phyloP scores from a whole-genome alignment of 371 early-diverging fungal species.

The Actinomortierella wolfii region DNA sequence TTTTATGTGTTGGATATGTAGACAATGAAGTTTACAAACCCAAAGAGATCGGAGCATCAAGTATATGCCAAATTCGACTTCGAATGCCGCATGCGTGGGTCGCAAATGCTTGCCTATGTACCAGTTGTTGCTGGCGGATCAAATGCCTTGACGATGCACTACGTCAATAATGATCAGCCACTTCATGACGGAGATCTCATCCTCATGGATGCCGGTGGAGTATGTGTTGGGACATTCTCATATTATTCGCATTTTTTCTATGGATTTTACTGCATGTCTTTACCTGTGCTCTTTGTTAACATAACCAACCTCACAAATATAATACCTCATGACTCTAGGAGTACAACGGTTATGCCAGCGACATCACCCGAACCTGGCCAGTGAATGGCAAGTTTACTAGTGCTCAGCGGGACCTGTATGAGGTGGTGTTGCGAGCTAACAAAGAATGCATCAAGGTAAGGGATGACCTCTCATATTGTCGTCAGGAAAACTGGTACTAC shows the following conservation, averaged over 20 bases:
- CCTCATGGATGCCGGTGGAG: conserved; percentile 92
- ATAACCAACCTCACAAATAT: too few relatives aligned
- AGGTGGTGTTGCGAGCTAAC: conserved; percentile 84
- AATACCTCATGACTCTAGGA: too few relatives aligned
- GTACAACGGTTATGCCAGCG: conserved; percentile 87
- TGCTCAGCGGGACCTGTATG: conserved; percentile 85
- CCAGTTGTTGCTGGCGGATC: conserved; percentile 96
- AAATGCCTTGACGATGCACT: conserved; percentile 92
- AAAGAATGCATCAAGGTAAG: conserved; percentile 82
- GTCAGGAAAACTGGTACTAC: too few relatives aligned
- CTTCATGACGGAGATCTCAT: conserved; percentile 84
- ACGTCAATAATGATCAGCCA: conserved; percentile 84
- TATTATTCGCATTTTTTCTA: neutral
- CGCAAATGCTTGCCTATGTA: conserved; percentile 88
- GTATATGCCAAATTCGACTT: conserved; percentile 82
- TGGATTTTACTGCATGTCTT: too few relatives aligned
- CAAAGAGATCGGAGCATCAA: conserved; percentile 76
- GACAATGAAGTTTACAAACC: conserved; percentile 72
- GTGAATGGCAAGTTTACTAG: conserved; percentile 85
- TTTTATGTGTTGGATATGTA: conserved; percentile 7
- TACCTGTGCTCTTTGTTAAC: neutral
- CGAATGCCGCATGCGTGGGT: conserved; percentile 71
- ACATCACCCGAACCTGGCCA: conserved; percentile 96
- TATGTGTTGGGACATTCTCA: conserved; percentile 21
- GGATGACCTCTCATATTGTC: neutral